These are phyloP conservation scores for Metschnikowia colocasiae DNA, from an alignment of 805 yeast species.

Conservation along the genomic window DNA sequence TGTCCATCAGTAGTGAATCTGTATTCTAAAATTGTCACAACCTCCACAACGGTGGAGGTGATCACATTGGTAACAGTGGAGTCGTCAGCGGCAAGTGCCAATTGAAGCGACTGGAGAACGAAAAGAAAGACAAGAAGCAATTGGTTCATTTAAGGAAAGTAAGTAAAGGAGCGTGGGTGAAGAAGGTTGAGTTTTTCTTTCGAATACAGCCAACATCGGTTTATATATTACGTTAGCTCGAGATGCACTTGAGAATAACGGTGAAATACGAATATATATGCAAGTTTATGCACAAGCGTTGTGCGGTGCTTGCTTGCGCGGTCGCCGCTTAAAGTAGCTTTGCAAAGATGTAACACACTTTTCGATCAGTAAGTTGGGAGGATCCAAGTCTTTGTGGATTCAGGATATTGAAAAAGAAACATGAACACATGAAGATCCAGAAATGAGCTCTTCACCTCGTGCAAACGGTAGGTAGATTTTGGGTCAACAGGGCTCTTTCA, in stretches of 20 bases:
- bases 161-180: background rate
- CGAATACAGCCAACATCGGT: background rate
- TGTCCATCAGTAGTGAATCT: constrained; percentile 30
- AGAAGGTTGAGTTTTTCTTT: background rate
- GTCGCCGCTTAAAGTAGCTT: background rate
- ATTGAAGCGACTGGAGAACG: constrained; percentile 6
- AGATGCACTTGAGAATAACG: background rate
- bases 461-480: background rate
- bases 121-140: constrained; percentile 5
- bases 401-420: background rate
- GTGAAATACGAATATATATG: background rate
- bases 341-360: background rate
- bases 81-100: constrained; percentile 10
- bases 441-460: background rate
- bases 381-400: background rate
- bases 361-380: background rate
- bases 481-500: background rate
- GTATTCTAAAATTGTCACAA: constrained; percentile 31
- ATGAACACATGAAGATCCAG: too few species aligned
- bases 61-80: constrained; percentile 11
- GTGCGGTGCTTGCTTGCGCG: constrained; percentile 1
- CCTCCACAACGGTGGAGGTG: constrained; percentile 18
- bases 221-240: background rate
- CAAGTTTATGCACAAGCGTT: constrained; percentile 6
- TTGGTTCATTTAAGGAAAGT: constrained; percentile 1